Evolutionary conservation across 495 filamentous ascomycete species (phyloP), one percentile per base, ranked within the genome.

Genomic region (Aspergillus taichungensis): DNA sequence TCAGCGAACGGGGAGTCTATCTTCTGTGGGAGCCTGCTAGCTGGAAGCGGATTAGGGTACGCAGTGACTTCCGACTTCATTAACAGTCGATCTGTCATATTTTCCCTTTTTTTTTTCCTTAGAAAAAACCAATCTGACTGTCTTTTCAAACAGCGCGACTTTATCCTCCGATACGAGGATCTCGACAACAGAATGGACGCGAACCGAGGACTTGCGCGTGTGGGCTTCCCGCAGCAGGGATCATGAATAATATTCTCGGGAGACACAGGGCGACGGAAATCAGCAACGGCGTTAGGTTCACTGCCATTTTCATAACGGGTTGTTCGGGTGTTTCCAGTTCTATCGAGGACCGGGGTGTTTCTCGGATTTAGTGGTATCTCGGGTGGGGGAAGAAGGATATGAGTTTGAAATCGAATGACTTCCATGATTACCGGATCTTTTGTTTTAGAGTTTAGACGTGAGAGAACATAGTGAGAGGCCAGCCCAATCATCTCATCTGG

Each of bases 1-100:
- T 78, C 27, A 80, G 79, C 42, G 90, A 96, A 64, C 79, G 84
- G 36, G 90, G 89, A 3, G 88, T 85, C 57, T 96, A 96, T 61
- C 73, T 94, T 30, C 79, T 94, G 52, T 95, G 90, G 76, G 87
- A 92, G 56, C 82, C 82, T n/a, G 73, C 74, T 13, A 79, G 74
- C 43, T 96, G 90, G 90, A 78, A 82, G 52, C 84, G 87, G 63
- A 78, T 89, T 54, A 68, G 87, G 57, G 87, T 91, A 75, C 55
- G 83, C 76, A 30, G 27, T 34, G 5, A 8, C 7, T 42, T n/a
- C 40, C 35, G 10, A n/a, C 13, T 33, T 54, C 31, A 13, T 8
- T 13, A 8, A 1, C 6, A n/a, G 44, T 51, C 18, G 18, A 24
- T 24, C 18, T 24, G 18, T 24, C 18, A 24, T 24, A 24, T 24